Evolutionary conservation across 108 stramenopile genomes (phyloP).

Genomic region (Skeletonema potamos): DNA sequence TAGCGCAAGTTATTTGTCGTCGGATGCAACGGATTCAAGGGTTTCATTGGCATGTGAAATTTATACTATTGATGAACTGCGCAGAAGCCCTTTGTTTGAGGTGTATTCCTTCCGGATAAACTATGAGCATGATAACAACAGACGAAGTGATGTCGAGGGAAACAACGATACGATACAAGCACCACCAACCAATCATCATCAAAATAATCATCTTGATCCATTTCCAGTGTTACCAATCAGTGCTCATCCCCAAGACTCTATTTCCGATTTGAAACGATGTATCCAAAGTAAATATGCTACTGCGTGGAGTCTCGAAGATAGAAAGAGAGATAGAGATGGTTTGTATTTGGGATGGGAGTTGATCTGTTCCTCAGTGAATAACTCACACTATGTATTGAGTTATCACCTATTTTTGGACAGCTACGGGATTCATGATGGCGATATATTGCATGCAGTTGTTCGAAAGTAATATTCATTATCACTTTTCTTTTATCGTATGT

Average conservation of each 20-base stretch:
- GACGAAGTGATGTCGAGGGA: background rate
- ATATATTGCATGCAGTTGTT: constrained; percentile 38
- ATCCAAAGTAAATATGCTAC: constrained; percentile 14
- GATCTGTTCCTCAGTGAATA: background rate
- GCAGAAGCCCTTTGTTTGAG: constrained; percentile 17
- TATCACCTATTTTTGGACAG: constrained; percentile 38
- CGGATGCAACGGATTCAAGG: constrained; percentile 14
- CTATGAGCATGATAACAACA: background rate
- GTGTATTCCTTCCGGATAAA: constrained; percentile 18
- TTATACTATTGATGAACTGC: constrained; percentile 31
- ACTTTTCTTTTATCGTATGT: background rate
- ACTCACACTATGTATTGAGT: constrained; percentile 13
- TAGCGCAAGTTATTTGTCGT: background rate
- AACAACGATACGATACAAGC: background rate
- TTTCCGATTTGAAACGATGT: constrained; percentile 33
- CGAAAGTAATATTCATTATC: constrained; percentile 11
- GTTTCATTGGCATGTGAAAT: constrained; percentile 40
- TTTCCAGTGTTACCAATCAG: background rate
- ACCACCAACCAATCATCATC: background rate
- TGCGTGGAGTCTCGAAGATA: constrained; percentile 13
- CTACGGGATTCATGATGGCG: constrained; percentile 24
- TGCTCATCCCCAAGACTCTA: constrained; percentile 35
- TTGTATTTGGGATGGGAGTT: constrained; percentile 28
- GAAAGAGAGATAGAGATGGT: constrained; percentile 19
- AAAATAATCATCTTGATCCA: background rate